A percentile compares a stretch with the other conserved stretches of the same genome.
These are phyloP conservation scores for Turritis glabra DNA, from an alignment of 345 rosid genomes.

Conservation along the genomic window DNA sequence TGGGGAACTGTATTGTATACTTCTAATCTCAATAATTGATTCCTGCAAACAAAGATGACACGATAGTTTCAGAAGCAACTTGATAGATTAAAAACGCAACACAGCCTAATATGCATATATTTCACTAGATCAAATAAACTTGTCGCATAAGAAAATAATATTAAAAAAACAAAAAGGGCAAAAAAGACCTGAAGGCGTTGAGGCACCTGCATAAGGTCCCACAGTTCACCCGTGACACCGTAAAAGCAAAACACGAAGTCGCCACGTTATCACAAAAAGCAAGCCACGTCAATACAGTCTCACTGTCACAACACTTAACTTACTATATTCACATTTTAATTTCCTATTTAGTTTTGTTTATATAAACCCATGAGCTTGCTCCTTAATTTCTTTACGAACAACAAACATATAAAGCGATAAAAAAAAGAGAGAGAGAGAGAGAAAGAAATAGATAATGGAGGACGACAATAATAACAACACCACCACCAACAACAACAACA, in stretches of 20 bases:
- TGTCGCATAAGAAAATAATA: conserved; percentile 33
- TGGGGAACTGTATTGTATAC: background rate
- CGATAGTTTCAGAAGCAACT: background rate
- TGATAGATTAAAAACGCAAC: background rate
- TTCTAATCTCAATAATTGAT: background rate
- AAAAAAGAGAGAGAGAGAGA: background rate
- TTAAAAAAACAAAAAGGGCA: conserved; percentile 31
- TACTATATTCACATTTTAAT: background rate
- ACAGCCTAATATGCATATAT: background rate
- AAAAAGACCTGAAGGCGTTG: conserved; percentile 19
- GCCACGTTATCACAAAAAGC: conserved; percentile 41
- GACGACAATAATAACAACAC: conserved; percentile 20
- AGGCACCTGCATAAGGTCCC: conserved; percentile 48
- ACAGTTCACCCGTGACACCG: conserved; percentile 30
- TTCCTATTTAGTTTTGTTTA: conserved; percentile 11
- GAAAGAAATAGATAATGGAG: conserved; percentile 47
- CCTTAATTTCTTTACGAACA: conserved; percentile 33
- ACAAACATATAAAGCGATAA: conserved; percentile 16
- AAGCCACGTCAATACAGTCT: conserved; percentile 35
- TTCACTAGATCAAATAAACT: conserved; percentile 28
- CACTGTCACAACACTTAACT: conserved; percentile 26
- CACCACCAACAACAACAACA: conserved; percentile 9
- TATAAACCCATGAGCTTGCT: conserved; percentile 27
- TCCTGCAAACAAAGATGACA: background rate
- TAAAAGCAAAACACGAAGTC: conserved; percentile 35